Evolutionary conservation across 2,329 filamentous ascomycete species (phyloP), one percentile per base, ranked within the genome.

Genomic region (Whalleya microplaca): DNA sequence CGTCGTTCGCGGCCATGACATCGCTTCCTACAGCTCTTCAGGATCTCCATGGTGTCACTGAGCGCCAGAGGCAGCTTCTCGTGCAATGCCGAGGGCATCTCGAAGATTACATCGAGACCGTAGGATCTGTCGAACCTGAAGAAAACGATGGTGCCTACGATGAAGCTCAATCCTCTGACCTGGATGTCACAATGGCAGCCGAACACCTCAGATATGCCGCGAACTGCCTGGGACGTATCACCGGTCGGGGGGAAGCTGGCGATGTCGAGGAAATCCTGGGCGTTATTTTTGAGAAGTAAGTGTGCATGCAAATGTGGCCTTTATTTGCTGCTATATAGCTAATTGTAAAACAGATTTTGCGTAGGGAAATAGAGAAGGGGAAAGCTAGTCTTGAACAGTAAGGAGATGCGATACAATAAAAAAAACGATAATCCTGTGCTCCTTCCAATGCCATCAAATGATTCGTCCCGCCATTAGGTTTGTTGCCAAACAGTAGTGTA

Each of bases 221-320:
- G 0, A 84, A 88, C 50, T 88, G 86, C 61, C 79, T 97, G n/a
- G 89, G 92, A 1, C 85, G 87, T 55, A 96, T 98, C 66, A 98
- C 92, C 1, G 95, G 95, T 0, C 85, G 85, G 53, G 93, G 92
- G 0, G 91, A 92, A 66, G 84, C 84, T 41, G 91, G 92, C 2
- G 94, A 98, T 73, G 92, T 98, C 16, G 94, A 99, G 72, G 95
- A 98, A 70, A 91, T 99, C 7, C 76, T 99, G 44, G 95, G 95
- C 0, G 93, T 99, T 20, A 93, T 99, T 3, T 99, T 99, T 76
- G 94, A 98, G 73, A 98, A 96, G 91, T 96, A 77, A 80, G 85
- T 84, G 37, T 41, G n/a, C 49, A 49, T 37, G 32, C 32, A 21
- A 49, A 23, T 29, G 45, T 49, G 47, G 21, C 45, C 53, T 37